These are phyloP conservation scores for Chimonanthus salicifolius DNA, from an alignment of 164 flowering plant species.

Conservation along the genomic window DNA sequence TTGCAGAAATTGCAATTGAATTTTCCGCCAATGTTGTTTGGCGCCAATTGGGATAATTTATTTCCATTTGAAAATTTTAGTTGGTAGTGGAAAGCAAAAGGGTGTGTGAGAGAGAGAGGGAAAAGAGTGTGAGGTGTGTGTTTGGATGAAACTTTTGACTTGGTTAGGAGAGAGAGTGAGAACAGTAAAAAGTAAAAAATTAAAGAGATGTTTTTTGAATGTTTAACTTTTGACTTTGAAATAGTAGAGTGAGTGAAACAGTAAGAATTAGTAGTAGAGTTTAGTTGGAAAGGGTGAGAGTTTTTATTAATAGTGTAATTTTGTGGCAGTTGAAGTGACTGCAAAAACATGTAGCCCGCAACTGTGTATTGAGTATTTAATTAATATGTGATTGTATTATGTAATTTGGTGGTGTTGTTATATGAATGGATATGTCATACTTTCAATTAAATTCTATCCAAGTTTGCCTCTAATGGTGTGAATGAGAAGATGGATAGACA, in stretches of 20 bases:
- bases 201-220: not conserved
- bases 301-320: too few species aligned
- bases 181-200: not conserved
- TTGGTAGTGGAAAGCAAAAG: not conserved
- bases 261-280: not conserved
- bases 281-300: too few species aligned
- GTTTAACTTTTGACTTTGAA: not conserved
- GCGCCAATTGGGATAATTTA: constrained; percentile 11
- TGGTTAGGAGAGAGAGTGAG: not conserved
- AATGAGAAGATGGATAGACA: too few species aligned
- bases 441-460: too few species aligned
- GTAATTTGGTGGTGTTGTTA: not conserved
- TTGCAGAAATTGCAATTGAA: not conserved
- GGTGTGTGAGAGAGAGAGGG: not conserved
- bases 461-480: too few species aligned
- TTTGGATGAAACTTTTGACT: not conserved
- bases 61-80: not conserved
- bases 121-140: not conserved
- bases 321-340: constrained; percentile 12
- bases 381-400: not conserved
- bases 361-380: not conserved
- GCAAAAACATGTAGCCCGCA: constrained; percentile 18
- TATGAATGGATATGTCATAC: not conserved
- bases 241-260: not conserved
- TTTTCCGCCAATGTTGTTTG: constrained; percentile 7